A percentile compares a stretch with the other conserved stretches of the same genome.
phyloP scores from a whole-genome alignment of 169 alveolate genomes.

The Cryptosporidium sp. region DNA sequence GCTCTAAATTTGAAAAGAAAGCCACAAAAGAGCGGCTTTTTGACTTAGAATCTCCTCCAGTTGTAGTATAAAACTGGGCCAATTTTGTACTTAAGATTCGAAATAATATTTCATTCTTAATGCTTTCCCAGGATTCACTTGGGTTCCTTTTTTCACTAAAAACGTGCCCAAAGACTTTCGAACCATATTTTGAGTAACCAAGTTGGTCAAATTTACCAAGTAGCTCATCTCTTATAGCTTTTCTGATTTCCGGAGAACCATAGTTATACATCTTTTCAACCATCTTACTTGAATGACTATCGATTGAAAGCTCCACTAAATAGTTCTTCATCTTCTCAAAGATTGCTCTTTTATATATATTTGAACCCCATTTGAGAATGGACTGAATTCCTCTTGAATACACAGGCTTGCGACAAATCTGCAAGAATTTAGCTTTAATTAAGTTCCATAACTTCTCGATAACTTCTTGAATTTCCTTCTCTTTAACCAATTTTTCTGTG shows the following conservation, averaged over 20 bases:
- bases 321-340: conserved; percentile 64
- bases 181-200: conserved; percentile 53
- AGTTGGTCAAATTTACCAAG: conserved; percentile 54
- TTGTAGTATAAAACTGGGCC: conserved; percentile 12
- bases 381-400: conserved; percentile 73
- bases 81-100: conserved; percentile 40
- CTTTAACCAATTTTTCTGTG: background rate
- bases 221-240: conserved; percentile 20
- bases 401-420: conserved; percentile 66
- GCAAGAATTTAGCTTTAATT: conserved; percentile 56
- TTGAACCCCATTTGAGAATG: conserved; percentile 61
- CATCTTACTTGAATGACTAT: conserved; percentile 58
- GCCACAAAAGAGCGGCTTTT: conserved; percentile 1
- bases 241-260: conserved; percentile 51
- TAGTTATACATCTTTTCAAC: conserved; percentile 67
- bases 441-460: conserved; percentile 45
- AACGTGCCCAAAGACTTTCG: conserved; percentile 48
- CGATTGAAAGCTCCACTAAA: conserved; percentile 33
- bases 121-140: conserved; percentile 42
- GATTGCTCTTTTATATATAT: conserved; percentile 17
- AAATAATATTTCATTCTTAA: conserved; percentile 36
- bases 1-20: conserved; percentile 1
- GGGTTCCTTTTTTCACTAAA: conserved; percentile 69
- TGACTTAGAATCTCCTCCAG: background rate
- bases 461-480: background rate